These are phyloP conservation scores for Pseudopyrenochaeta lycopersici DNA, from an alignment of 2,329 filamentous ascomycete species.

Conservation along the genomic window DNA sequence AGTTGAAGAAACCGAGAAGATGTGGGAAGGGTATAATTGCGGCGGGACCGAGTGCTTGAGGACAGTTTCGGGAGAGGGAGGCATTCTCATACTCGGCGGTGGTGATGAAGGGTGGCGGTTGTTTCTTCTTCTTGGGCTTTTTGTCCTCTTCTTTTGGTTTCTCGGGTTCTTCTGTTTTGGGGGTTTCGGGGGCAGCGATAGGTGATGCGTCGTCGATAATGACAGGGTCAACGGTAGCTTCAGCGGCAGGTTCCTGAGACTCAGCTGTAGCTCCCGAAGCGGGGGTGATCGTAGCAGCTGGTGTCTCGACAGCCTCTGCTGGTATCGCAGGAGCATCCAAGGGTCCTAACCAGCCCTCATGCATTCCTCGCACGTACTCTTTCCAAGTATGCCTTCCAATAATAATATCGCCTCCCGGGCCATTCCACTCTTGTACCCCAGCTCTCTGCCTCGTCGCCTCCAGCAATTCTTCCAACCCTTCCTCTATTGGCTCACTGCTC, in stretches of 20 bases:
- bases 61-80: conserved; percentile 70
- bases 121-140: conserved; percentile 62
- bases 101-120: conserved; percentile 76
- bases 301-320: conserved; percentile 31
- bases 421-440: conserved; percentile 75
- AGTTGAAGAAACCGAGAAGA: conserved; percentile 90
- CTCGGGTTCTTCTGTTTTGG: conserved; percentile 34
- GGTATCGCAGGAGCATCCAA: conserved; percentile 66
- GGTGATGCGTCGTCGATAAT: conserved; percentile 48
- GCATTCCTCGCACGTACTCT: conserved; percentile 90
- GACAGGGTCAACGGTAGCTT: conserved; percentile 14
- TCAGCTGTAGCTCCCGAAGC: conserved; percentile 10
- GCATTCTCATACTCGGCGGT: conserved; percentile 75
- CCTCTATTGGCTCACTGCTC: conserved; percentile 53
- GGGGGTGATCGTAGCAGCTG: conserved; percentile 15
- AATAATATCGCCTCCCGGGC: conserved; percentile 82
- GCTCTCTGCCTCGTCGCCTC: conserved; percentile 70
- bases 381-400: conserved; percentile 96
- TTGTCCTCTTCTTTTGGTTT: conserved; percentile 50
- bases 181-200: conserved; percentile 34
- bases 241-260: conserved; percentile 19
- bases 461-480: conserved; percentile 67
- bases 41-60: conserved; percentile 76
- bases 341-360: conserved; percentile 96
- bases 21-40: conserved; percentile 82